A percentile compares a stretch with the other conserved stretches of the same genome.
Conservation (phyloP, 2,329 filamentous ascomycete genomes). For the Hypoxylon sp. region DNA sequence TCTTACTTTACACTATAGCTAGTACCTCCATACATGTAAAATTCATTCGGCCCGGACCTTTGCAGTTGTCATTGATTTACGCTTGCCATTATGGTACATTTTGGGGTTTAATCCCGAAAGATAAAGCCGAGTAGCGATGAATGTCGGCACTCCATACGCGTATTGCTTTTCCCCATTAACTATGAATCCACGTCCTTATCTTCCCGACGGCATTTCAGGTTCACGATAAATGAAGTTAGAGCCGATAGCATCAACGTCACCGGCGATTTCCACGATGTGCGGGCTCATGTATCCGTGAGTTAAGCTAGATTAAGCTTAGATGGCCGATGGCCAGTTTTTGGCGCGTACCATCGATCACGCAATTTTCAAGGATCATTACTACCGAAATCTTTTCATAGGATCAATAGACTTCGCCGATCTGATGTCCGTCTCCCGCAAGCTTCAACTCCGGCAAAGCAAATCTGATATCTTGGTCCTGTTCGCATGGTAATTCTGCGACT, state of each 20-base stretch:
- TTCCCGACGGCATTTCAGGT: too few species aligned
- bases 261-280: neutral
- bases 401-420: slow-evolving; percentile 4
- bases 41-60: too few species aligned
- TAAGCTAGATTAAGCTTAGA: slow-evolving; percentile 27
- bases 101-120: too few species aligned
- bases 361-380: slow-evolving; percentile 29
- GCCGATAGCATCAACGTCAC: neutral
- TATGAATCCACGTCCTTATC: too few species aligned
- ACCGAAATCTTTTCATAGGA: slow-evolving; percentile 19
- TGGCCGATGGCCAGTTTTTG: slow-evolving; percentile 23
- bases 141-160: too few species aligned
- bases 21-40: too few species aligned
- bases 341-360: slow-evolving; percentile 32
- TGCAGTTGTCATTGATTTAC: too few species aligned
- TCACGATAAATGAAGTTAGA: neutral
- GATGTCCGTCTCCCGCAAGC: neutral
- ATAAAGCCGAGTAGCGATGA: too few species aligned
- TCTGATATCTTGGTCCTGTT: neutral
- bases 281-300: neutral
- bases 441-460: neutral
- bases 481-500: neutral
- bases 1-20: too few species aligned
- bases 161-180: too few species aligned
- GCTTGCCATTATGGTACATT: too few species aligned